These are phyloP conservation scores for Candida chauliodis DNA, from an alignment of 805 yeast genomes.

Conservation along the genomic window DNA sequence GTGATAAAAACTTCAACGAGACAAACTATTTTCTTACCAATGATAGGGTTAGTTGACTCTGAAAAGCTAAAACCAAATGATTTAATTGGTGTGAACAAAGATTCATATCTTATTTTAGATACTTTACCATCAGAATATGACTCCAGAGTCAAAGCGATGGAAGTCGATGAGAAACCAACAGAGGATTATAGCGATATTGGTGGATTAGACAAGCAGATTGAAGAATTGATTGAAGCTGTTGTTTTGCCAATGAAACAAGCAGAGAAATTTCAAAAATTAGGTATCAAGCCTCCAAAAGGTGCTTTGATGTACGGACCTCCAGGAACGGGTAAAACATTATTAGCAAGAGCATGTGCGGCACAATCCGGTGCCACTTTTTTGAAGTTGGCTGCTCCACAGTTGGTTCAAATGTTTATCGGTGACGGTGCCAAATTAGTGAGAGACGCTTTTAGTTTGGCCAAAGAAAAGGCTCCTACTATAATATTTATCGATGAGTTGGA, in stretches of 20 bases:
- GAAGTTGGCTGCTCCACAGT: constrained; percentile 44
- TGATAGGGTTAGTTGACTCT: constrained; percentile 93
- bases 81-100: constrained; percentile 95
- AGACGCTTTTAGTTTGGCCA: constrained; percentile 45
- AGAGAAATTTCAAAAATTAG: constrained; percentile 89
- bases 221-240: constrained; percentile 96
- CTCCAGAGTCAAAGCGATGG: constrained; percentile 98
- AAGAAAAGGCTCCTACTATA: constrained; percentile 46
- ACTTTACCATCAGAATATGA: constrained; percentile 97
- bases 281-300: constrained; percentile 67
- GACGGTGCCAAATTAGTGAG: constrained; percentile 46
- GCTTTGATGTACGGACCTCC: constrained; percentile 50
- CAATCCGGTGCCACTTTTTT: constrained; percentile 45
- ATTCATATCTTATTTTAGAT: constrained; percentile 88
- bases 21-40: constrained; percentile 93
- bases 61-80: constrained; percentile 94
- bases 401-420: constrained; percentile 46
- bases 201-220: constrained; percentile 96
- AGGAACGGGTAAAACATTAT: constrained; percentile 44
- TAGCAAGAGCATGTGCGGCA: constrained; percentile 48
- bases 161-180: constrained; percentile 97
- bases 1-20: constrained; percentile 96
- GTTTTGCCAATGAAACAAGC: constrained; percentile 98
- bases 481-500: constrained; percentile 46
- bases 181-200: constrained; percentile 98